Conservation (phyloP, 108 stramenopile species). For the Asterionellopsis glacialis region DNA sequence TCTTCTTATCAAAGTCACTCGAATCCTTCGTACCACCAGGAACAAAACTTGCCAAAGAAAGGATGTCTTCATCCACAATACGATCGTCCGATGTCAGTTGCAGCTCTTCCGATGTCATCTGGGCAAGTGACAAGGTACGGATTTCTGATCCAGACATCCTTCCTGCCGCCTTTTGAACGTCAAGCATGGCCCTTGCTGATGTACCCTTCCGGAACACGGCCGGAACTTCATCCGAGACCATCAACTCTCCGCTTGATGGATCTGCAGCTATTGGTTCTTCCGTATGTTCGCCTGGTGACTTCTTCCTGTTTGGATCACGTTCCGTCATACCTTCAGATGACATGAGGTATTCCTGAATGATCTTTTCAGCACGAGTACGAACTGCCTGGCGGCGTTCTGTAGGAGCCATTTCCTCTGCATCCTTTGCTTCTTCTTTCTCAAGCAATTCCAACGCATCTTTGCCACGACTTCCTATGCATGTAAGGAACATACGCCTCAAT, state of each 20-base stretch:
- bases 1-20: constrained; percentile 59
- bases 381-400: constrained; percentile 49
- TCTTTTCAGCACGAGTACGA: constrained; percentile 56
- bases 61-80: constrained; percentile 67
- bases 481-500: not conserved
- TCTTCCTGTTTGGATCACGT: constrained; percentile 13
- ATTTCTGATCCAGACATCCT: constrained; percentile 23
- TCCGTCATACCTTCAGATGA: constrained; percentile 25
- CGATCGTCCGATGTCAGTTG: constrained; percentile 25
- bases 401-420: constrained; percentile 20
- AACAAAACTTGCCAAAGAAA: constrained; percentile 68
- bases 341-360: constrained; percentile 52
- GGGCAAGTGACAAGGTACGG: constrained; percentile 41
- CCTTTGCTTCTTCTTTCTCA: constrained; percentile 13
- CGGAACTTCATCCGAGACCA: constrained; percentile 59
- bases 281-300: constrained; percentile 10
- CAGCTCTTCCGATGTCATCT: constrained; percentile 27
- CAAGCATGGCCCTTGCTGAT: constrained; percentile 47
- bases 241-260: not conserved
- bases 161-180: constrained; percentile 22
- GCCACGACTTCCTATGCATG: not conserved
- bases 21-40: constrained; percentile 24
- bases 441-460: constrained; percentile 7
- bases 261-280: not conserved
- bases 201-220: constrained; percentile 64